A percentile compares a stretch with the other conserved stretches of the same genome.
phyloP scores from a whole-genome alignment of 305 asterid species.

The Solanum hybrid region DNA sequence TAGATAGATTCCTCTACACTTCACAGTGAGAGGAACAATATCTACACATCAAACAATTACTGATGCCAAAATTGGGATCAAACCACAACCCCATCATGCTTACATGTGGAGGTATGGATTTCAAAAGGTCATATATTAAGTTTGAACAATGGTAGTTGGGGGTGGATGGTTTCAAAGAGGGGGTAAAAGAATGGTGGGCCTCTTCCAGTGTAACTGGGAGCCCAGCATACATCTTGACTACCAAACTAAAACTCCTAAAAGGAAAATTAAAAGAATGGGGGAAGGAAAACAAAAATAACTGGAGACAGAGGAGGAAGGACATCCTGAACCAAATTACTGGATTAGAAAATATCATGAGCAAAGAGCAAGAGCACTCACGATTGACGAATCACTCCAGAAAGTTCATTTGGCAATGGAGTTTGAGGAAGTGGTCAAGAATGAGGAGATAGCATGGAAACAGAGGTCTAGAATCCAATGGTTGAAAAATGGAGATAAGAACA shows the following conservation, averaged over 20 bases:
- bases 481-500: background rate
- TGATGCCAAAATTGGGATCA: background rate
- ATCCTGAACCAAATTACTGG: background rate
- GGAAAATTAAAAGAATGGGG: background rate
- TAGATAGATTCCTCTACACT: background rate
- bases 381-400: background rate
- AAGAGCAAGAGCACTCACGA: background rate
- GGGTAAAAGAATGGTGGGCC: background rate
- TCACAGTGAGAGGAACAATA: background rate
- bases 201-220: background rate
- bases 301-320: background rate
- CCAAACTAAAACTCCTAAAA: background rate
- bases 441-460: background rate
- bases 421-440: background rate
- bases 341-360: background rate
- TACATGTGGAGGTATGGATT: background rate
- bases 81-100: background rate
- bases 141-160: background rate
- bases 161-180: background rate
- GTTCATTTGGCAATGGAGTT: background rate
- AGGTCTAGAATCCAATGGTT: background rate
- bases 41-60: background rate
- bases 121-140: background rate
- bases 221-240: background rate
- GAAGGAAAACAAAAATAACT: background rate